Base-by-base conservation (phyloP, 768 basidiomycete species). In the Boletales sp. region DNA sequence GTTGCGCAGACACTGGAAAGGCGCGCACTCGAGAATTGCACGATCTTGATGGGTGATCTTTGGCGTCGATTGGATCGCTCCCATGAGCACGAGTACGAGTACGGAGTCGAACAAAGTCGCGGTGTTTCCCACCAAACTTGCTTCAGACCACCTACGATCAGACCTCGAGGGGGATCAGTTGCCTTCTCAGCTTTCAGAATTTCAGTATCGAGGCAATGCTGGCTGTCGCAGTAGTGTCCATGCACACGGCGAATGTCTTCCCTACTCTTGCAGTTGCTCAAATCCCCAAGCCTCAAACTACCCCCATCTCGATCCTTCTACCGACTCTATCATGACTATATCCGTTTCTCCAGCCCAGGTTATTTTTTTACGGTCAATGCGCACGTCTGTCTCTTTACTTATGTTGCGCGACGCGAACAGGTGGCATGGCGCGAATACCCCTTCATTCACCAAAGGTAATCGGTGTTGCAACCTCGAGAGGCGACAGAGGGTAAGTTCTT, bases 21-120 rank as follows among this genome's bases (percentile, higher is more conserved):
- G 57, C 19, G 78, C 90, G 66, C 55, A 98, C 95, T 97, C 95
- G 52, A 99, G 80, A 54, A 99, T 88, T 39, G 97, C 95, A 56
- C 87, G 82, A 69, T 99, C 97, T 63, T 94, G 94, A 27, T 82
- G 74, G 17, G 97, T 97, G 55, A 99, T 83, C 75, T 90, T 97
- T 42, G 91, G 92, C 31, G 77, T 69, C 34, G 88, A 90, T 67
- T 88, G 85, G 56, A 73, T 79, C 61, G 68, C 76, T 50, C 87
- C 87, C 87, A 90, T 90, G 46, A 32, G 47, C 51, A 38, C 21
- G 37, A 40, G 34, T 5, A 38, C 32, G 31, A 18, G 24, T 27
- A 27, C 24, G 27, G 34, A 34, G 34, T 34, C 24, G 24, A 27
- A 27, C 24, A 27, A 34, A 11, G n/a, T 18, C 24, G 24, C 24